Percentiles rank a stretch among this genome's conserved stretches.
These are phyloP conservation scores for Rhizophagus prolifer DNA, from an alignment of 192 early-diverging fungal species.

Conservation along the genomic window DNA sequence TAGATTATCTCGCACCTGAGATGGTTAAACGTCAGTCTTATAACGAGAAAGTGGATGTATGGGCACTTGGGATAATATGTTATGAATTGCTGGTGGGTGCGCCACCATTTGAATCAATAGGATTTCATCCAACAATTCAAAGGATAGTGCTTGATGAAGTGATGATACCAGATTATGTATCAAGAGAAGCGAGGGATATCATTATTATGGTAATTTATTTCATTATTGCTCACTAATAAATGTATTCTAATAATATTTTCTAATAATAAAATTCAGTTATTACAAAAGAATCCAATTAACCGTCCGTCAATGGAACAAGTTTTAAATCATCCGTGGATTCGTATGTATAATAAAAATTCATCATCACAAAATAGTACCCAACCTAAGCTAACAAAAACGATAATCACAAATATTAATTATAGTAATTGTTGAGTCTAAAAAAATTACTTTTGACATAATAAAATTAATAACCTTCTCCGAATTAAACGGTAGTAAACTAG, in stretches of 20 bases:
- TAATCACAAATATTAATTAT: neutral
- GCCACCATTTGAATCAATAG: slow-evolving; percentile 79
- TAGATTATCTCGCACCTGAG: slow-evolving; percentile 96
- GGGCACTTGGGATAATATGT: slow-evolving; percentile 88
- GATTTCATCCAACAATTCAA: slow-evolving; percentile 66
- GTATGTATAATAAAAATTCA: neutral
- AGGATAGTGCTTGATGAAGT: slow-evolving; percentile 83
- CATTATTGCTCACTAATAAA: neutral
- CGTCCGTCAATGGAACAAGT: slow-evolving; percentile 77
- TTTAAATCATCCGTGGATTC: slow-evolving; percentile 72
- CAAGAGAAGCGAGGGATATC: slow-evolving; percentile 77
- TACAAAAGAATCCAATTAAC: slow-evolving; percentile 66
- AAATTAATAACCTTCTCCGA: neutral
- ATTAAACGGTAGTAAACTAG: neutral
- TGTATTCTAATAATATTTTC: neutral
- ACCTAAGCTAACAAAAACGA: neutral
- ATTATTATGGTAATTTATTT: slow-evolving; percentile 64
- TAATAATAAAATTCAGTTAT: slow-evolving; percentile 49
- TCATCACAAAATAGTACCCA: neutral
- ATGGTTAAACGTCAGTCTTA: slow-evolving; percentile 87
- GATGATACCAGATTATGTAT: slow-evolving; percentile 75
- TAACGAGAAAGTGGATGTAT: slow-evolving; percentile 81
- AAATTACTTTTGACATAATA: too few species aligned
- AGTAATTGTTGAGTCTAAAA: too few species aligned
- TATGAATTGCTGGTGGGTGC: slow-evolving; percentile 89